Evolutionary conservation across 331 rosid species (phyloP).

Genomic region (Cydonia oblonga): DNA sequence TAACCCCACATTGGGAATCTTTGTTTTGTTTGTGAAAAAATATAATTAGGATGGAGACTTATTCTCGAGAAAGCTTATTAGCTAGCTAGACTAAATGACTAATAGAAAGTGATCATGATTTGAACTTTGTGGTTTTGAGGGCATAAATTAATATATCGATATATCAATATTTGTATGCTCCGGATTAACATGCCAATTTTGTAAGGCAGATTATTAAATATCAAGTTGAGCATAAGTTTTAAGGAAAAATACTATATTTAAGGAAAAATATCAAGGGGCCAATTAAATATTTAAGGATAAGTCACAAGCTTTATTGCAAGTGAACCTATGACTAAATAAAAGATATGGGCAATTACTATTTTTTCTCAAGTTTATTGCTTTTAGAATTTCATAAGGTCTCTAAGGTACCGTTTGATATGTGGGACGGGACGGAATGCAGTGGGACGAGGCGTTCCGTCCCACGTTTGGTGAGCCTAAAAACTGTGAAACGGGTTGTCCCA

Average conservation of each 20-base stretch:
- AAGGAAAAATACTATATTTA: neutral
- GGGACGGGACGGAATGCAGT: too few species aligned
- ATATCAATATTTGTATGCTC: neutral
- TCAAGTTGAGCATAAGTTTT: neutral
- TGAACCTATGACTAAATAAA: too few species aligned
- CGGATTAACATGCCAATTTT: too few species aligned
- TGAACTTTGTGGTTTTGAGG: neutral
- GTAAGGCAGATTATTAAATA: too few species aligned
- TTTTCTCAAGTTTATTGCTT: neutral
- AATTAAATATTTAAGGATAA: too few species aligned
- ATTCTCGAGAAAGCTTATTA: conserved; percentile 9
- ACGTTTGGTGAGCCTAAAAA: too few species aligned
- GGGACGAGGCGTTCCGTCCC: too few species aligned
- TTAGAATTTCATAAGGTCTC: too few species aligned
- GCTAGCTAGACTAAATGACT: neutral
- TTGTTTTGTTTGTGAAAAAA: conserved; percentile 28
- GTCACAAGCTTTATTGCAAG: too few species aligned
- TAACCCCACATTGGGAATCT: conserved; percentile 40
- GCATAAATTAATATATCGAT: neutral
- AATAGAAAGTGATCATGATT: neutral
- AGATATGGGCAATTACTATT: neutral
- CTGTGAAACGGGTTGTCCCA: too few species aligned
- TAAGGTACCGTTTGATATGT: too few species aligned
- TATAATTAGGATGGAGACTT: conserved; percentile 2
- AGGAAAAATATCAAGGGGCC: too few species aligned